Percentiles rank a stretch among this genome's conserved stretches.
Evolutionary conservation across 805 yeast species (phyloP).

Genomic region (Ascoidea rubescens): DNA sequence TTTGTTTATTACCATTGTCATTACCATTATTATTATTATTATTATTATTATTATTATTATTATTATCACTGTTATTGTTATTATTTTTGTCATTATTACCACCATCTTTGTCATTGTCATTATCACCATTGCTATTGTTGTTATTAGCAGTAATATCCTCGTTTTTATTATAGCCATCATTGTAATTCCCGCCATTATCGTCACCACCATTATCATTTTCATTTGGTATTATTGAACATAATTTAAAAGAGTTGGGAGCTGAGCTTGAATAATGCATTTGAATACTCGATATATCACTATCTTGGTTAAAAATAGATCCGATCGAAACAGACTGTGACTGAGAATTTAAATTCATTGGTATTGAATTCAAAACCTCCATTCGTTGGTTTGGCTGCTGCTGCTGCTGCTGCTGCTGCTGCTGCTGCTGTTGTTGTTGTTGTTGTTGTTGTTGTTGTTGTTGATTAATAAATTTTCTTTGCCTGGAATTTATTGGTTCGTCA

Average conservation of each 20-base stretch:
- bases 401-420: constrained; percentile 1
- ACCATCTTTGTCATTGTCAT: neutral
- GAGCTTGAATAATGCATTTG: neutral
- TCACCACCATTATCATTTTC: too few species aligned
- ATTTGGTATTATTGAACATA: too few species aligned
- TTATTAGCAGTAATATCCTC: too few species aligned
- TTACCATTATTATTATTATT: too few species aligned
- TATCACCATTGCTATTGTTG: too few species aligned
- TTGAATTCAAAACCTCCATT: too few species aligned
- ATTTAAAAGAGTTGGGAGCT: neutral
- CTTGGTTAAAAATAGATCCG: neutral
- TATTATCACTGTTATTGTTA: too few species aligned
- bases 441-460: neutral
- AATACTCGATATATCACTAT: constrained; percentile 9
- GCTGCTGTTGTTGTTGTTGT: neutral
- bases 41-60: too few species aligned
- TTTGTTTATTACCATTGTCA: neutral
- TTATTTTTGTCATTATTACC: neutral
- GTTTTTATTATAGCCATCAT: too few species aligned
- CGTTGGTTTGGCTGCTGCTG: neutral
- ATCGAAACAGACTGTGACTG: too few species aligned
- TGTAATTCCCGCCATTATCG: too few species aligned
- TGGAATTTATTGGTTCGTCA: constrained; percentile 43
- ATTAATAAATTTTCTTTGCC: constrained; percentile 18
- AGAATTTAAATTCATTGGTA: too few species aligned